Percentiles rank a stretch among this genome's conserved stretches.
Evolutionary conservation across 352 stramenopile genomes (phyloP).

Genomic region (Pythium phragmiticola): DNA sequence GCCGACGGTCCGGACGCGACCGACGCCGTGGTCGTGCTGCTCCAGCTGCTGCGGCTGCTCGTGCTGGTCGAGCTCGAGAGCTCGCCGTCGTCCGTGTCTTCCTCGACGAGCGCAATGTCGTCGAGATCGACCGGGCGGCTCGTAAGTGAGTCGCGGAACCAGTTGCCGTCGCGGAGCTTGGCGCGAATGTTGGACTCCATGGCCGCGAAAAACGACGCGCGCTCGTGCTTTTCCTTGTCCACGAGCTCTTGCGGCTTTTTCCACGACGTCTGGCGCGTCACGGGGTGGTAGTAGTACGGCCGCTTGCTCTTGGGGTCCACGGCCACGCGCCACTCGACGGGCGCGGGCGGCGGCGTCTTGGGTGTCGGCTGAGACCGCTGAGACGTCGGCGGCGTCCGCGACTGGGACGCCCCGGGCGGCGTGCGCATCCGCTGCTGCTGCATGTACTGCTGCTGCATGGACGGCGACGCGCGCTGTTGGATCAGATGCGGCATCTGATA

Average conservation of each 20-base stretch:
- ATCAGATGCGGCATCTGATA: conserved; percentile 2
- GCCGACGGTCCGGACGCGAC: conserved; percentile 3
- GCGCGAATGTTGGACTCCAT: conserved; percentile 97
- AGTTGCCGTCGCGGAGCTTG: conserved; percentile 67
- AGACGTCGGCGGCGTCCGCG: background rate
- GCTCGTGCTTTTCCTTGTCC: conserved; percentile 77
- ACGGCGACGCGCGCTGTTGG: conserved; percentile 5
- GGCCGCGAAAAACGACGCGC: conserved; percentile 91
- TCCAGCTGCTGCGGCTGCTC: conserved; percentile 36
- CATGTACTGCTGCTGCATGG: conserved; percentile 1
- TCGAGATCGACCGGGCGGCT: conserved; percentile 36
- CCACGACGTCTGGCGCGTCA: conserved; percentile 97
- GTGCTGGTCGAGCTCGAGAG: conserved; percentile 30
- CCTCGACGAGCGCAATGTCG: conserved; percentile 23
- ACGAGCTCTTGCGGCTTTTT: conserved; percentile 90
- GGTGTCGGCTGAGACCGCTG: background rate
- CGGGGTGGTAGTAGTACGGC: conserved; percentile 97
- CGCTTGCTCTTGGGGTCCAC: conserved; percentile 83
- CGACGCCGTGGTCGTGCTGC: conserved; percentile 19
- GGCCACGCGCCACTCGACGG: conserved; percentile 73
- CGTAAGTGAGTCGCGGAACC: conserved; percentile 41
- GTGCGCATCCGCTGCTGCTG: conserved; percentile 1
- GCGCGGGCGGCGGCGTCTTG: background rate
- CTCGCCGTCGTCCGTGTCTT: conserved; percentile 18
- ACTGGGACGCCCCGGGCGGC: background rate